Conservation (phyloP, 2,329 filamentous ascomycete species). For the Paraphaeosphaeria minitans region DNA sequence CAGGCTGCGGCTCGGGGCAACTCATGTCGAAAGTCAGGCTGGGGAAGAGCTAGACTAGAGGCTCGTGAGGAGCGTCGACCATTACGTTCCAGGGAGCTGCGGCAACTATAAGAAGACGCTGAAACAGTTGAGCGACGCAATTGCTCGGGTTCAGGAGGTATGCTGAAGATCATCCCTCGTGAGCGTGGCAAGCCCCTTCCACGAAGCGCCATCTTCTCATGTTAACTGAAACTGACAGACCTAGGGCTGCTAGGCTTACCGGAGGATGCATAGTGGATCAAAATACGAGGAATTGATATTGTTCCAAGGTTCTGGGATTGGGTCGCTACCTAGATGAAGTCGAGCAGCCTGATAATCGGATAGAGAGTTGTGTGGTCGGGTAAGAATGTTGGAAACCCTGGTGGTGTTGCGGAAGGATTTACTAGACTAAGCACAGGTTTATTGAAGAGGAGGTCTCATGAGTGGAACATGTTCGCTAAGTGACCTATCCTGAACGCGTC, state of each 20-base stretch:
- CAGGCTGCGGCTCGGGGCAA: neutral
- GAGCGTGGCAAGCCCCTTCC: neutral
- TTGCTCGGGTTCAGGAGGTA: neutral
- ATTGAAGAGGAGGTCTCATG: no score
- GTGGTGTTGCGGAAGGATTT: no score
- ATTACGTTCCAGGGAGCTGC: neutral
- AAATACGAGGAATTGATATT: neutral
- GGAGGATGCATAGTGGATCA: neutral
- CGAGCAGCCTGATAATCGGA: neutral
- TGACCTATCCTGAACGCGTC: no score
- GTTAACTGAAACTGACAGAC: neutral
- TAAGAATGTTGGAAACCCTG: no score
- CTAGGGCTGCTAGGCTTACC: neutral
- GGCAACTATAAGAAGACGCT: neutral
- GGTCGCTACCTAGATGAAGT: neutral
- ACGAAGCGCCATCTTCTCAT: neutral
- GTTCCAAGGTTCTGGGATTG: neutral
- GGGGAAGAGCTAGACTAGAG: neutral
- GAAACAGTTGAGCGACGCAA: neutral
- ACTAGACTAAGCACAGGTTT: no score
- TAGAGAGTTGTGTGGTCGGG: neutral
- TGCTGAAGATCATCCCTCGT: neutral
- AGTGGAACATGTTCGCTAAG: no score
- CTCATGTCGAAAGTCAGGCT: neutral
- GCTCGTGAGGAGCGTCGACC: neutral